Base-by-base conservation (phyloP, 305 asterid genomes). In the Rubia occidens region DNA sequence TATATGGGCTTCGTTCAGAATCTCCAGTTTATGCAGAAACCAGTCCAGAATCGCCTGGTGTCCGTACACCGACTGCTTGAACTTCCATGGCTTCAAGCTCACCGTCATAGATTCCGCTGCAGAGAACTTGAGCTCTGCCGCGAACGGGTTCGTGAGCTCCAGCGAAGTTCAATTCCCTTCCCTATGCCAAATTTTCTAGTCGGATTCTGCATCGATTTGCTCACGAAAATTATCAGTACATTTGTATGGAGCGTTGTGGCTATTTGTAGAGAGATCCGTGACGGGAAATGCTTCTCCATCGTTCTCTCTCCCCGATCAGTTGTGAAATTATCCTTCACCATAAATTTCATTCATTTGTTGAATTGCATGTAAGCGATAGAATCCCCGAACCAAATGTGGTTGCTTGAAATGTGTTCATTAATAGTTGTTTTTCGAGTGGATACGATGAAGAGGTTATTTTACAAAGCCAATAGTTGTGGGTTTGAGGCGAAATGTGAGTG, bases 1-100 rank as follows among this genome's bases (percentile, higher is more conserved):
- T n/a, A n/a, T n/a, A n/a, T n/a, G n/a, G n/a, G n/a, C n/a, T n/a
- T n/a, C n/a, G n/a, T n/a, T n/a, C n/a, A n/a, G n/a, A n/a, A n/a
- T n/a, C n/a, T n/a, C n/a, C n/a, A n/a, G n/a, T n/a, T 91, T 96
- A 66, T 91, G 96, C 10, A 91, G 86, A 59, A 83, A 89, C 96
- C 98, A 89, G 60, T 87, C 85, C 43, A 91, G 64, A 44, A 62
- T 81, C 2, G 79, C 89, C 11, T 82, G 77, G 77, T 82, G 78
- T 0, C 95, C 95, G 37, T 82, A 67, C 47, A 86, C 95, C 0
- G 96, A 91, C 44, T 88, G 96, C 81, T 89, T 96, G 78, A 87
- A 91, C 64, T 87, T 91, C 98, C 98, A 89, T 0, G 98, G 98
- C 70, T 77, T 79, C 29, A 91, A 15, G 83, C 84, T 85, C 58